phyloP scores from a whole-genome alignment of 1,284 basidiomycete genomes.

The Sphaerobolus stellatus region DNA sequence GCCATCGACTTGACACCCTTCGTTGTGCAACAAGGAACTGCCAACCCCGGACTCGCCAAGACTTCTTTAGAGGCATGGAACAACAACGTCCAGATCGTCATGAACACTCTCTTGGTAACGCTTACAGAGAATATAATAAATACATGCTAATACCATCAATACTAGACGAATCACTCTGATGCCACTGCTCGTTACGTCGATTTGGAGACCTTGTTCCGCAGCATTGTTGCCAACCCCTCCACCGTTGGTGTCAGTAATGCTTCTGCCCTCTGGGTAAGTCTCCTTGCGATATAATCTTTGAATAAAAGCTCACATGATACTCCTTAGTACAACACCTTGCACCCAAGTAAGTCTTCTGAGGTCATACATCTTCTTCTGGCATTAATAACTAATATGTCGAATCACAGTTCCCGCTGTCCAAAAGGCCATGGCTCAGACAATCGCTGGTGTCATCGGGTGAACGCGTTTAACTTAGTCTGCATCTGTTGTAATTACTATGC shows the following conservation, averaged over 20 bases:
- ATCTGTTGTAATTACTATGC: slow-evolving; percentile 23
- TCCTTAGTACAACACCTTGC: background rate
- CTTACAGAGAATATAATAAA: too few species aligned
- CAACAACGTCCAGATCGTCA: background rate
- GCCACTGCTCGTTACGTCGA: background rate
- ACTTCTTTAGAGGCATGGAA: slow-evolving; percentile 2
- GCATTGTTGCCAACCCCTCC: background rate
- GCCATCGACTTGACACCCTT: slow-evolving; percentile 4
- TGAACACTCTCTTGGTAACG: too few species aligned
- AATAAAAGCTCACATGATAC: background rate
- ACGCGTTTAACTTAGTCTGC: too few species aligned
- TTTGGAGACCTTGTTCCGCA: slow-evolving; percentile 1
- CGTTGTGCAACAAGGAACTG: slow-evolving; percentile 1
- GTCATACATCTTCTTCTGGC: background rate
- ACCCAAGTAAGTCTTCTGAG: background rate
- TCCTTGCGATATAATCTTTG: background rate
- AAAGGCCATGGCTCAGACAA: background rate
- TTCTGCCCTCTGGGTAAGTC: background rate
- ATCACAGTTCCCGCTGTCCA: background rate
- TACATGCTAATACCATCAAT: too few species aligned
- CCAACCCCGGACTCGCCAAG: background rate
- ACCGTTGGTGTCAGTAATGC: background rate
- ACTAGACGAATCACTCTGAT: background rate
- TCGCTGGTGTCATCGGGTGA: background rate
- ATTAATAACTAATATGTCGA: background rate